Evolutionary conservation across 306 rosid species (phyloP).

Genomic region (Vigna radiata): DNA sequence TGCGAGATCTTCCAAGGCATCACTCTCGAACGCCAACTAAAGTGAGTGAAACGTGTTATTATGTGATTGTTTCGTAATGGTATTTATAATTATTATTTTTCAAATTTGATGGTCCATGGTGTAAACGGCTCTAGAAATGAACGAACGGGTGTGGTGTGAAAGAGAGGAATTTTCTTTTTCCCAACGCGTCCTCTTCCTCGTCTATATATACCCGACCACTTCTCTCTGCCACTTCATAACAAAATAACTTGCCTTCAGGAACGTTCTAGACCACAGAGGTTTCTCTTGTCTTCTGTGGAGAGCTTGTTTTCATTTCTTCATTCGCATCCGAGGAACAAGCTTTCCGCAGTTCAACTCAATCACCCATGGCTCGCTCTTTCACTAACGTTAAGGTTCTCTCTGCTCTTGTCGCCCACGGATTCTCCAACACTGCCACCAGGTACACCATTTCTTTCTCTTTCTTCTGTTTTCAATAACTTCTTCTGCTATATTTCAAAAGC

Average conservation of each 20-base stretch:
- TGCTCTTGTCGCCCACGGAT: conserved; percentile 50
- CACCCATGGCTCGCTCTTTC: conserved; percentile 86
- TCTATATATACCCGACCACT: conserved; percentile 28
- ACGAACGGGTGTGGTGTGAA: conserved; percentile 8
- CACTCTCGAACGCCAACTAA: no score
- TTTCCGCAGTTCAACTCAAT: background rate
- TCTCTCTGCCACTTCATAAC: background rate
- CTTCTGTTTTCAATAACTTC: background rate
- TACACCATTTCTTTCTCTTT: conserved; percentile 3
- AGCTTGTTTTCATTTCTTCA: background rate
- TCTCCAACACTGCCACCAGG: conserved; percentile 61
- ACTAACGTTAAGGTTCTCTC: conserved; percentile 65
- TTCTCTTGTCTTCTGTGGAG: conserved; percentile 4
- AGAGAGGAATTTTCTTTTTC: conserved; percentile 11
- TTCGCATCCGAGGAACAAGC: background rate
- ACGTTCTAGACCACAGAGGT: background rate
- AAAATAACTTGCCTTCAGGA: background rate
- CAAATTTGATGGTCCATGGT: no score
- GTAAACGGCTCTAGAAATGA: conserved; percentile 27
- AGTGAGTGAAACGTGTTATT: no score
- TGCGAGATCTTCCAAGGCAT: no score
- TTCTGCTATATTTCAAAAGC: background rate
- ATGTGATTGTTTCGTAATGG: no score
- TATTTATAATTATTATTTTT: no score
- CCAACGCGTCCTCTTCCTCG: background rate